phyloP scores from a whole-genome alignment of 2,329 filamentous ascomycete species.

The Fusarium pseudocircinatum region DNA sequence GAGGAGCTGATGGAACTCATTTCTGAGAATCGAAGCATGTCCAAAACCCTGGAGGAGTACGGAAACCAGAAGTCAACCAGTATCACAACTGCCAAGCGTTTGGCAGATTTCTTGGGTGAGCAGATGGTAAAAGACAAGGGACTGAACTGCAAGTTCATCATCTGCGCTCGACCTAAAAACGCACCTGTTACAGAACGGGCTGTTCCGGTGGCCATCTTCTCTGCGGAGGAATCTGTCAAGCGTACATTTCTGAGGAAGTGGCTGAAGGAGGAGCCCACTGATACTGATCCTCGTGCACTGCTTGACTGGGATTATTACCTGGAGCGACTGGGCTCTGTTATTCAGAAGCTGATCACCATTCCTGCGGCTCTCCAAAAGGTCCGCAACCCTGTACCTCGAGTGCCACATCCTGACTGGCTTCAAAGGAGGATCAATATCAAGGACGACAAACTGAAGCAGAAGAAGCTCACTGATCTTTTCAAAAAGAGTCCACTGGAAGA shows the following conservation, averaged over 20 bases:
- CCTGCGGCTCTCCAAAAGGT: slow-evolving; percentile 96
- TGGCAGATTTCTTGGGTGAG: slow-evolving; percentile 96
- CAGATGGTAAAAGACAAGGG: slow-evolving; percentile 99
- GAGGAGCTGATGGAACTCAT: slow-evolving; percentile 99
- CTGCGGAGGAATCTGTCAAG: slow-evolving; percentile 88
- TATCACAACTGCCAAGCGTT: slow-evolving; percentile 95
- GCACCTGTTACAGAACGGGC: slow-evolving; percentile 95
- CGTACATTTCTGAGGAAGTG: slow-evolving; percentile 92
- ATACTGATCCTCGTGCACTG: slow-evolving; percentile 89
- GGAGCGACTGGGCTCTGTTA: slow-evolving; percentile 94
- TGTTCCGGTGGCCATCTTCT: slow-evolving; percentile 96
- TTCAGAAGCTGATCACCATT: slow-evolving; percentile 99
- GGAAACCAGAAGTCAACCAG: slow-evolving; percentile 95
- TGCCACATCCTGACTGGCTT: slow-evolving; percentile 96
- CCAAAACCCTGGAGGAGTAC: slow-evolving; percentile 96
- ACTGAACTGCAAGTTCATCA: slow-evolving; percentile 99
- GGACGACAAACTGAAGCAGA: slow-evolving; percentile 97
- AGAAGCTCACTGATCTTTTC: slow-evolving; percentile 92
- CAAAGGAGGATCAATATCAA: slow-evolving; percentile 93
- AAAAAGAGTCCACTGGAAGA: slow-evolving; percentile 76
- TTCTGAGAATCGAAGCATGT: slow-evolving; percentile 98
- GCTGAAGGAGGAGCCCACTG: slow-evolving; percentile 89
- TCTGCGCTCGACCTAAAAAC: slow-evolving; percentile 85
- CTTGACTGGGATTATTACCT: slow-evolving; percentile 98
- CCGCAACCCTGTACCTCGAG: slow-evolving; percentile 90